Percentiles rank a stretch among this genome's conserved stretches.
Conservation (phyloP, 2,329 filamentous ascomycete species). For the Neofusicoccum sp. region DNA sequence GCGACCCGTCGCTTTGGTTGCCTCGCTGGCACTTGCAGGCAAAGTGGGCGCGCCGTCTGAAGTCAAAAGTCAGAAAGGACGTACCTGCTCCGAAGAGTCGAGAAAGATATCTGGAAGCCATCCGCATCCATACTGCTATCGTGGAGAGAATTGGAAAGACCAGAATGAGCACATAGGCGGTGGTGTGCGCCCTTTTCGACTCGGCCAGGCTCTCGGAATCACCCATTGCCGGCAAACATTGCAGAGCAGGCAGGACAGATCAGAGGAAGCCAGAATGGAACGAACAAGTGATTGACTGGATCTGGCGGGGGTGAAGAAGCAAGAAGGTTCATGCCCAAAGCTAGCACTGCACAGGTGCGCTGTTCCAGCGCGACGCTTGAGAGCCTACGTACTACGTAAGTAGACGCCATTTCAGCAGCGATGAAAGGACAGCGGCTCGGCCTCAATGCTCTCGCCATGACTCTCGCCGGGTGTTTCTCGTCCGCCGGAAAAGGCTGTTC, state of each 20-base stretch:
- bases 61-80: not conserved
- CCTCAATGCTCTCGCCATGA: not conserved
- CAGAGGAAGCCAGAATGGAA: not conserved
- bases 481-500: not conserved
- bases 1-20: not conserved
- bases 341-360: not conserved
- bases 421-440: not conserved
- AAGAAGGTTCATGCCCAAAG: not conserved
- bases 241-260: not conserved
- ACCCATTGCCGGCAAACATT: slow-evolving; percentile 1
- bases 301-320: not conserved
- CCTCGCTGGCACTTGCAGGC: not conserved
- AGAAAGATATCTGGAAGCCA: not conserved
- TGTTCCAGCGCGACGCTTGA: not conserved
- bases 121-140: slow-evolving; percentile 1
- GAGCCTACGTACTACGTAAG: not conserved
- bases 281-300: not conserved
- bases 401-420: not conserved
- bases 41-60: not conserved
- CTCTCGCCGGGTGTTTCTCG: slow-evolving; percentile 2
- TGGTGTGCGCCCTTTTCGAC: not conserved
- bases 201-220: slow-evolving; percentile 4
- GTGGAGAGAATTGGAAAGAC: slow-evolving; percentile 5
- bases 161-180: slow-evolving; percentile 1
- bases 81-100: slow-evolving; percentile 2